Evolutionary conservation across 805 yeast species (phyloP).

Genomic region (Komagataella kurtzmanii): DNA sequence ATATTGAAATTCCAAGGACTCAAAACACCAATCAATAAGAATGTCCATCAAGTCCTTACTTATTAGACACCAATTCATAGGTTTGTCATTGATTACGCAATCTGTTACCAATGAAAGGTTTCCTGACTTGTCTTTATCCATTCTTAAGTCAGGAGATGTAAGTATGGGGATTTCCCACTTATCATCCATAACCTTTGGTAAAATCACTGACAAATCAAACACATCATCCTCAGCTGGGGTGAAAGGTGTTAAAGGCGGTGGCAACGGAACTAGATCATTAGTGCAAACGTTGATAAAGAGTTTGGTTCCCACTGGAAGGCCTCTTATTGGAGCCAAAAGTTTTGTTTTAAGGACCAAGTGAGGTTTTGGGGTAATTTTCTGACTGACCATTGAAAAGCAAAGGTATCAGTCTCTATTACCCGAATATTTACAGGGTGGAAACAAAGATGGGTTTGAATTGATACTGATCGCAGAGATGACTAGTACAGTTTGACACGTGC

Average conservation of each 20-base stretch:
- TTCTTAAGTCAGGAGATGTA: slow-evolving; percentile 39
- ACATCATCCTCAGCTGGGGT: slow-evolving; percentile 6
- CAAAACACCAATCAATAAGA: slow-evolving; percentile 73
- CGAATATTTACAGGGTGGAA: neutral
- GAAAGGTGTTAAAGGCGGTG: slow-evolving; percentile 15
- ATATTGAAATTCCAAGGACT: slow-evolving; percentile 36
- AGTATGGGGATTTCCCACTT: slow-evolving; percentile 83
- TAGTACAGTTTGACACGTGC: neutral
- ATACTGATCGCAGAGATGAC: no score
- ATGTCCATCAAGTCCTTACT: slow-evolving; percentile 51
- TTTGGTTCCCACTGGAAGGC: slow-evolving; percentile 30
- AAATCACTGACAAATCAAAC: slow-evolving; percentile 44
- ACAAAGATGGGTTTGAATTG: no score
- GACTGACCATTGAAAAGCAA: neutral
- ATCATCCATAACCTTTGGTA: slow-evolving; percentile 50
- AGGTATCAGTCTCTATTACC: neutral
- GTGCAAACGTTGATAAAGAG: slow-evolving; percentile 72
- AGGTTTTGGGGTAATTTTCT: slow-evolving; percentile 34
- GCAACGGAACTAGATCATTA: slow-evolving; percentile 51
- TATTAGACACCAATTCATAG: slow-evolving; percentile 47
- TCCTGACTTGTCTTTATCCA: slow-evolving; percentile 60
- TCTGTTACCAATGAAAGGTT: slow-evolving; percentile 53
- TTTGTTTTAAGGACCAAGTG: slow-evolving; percentile 65
- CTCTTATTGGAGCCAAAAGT: slow-evolving; percentile 22
- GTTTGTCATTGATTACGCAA: slow-evolving; percentile 58